phyloP scores from a whole-genome alignment of 768 basidiomycete genomes.

The Pluteus cervinus region DNA sequence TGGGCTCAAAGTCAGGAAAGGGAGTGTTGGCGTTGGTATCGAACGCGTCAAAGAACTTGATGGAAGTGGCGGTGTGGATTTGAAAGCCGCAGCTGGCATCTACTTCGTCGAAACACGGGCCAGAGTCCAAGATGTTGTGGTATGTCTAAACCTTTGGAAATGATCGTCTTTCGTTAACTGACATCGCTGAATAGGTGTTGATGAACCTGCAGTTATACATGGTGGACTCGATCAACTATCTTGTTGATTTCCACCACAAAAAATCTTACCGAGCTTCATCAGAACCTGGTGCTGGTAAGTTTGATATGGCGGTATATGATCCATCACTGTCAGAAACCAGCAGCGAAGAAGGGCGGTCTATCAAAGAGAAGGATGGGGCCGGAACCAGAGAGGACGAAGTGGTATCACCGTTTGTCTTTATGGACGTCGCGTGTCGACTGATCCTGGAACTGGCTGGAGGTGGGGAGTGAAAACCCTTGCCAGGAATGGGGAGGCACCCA shows the following conservation, averaged over 20 bases:
- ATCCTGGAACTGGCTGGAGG: slow-evolving; percentile 89
- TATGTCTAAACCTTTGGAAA: too few relatives aligned
- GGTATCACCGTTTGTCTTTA: slow-evolving; percentile 88
- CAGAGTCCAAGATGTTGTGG: slow-evolving; percentile 86
- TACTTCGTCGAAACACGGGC: slow-evolving; percentile 95
- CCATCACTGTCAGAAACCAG: slow-evolving; percentile 41
- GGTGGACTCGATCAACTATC: slow-evolving; percentile 92
- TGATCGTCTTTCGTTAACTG: slow-evolving; percentile 1
- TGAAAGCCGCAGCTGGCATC: slow-evolving; percentile 67
- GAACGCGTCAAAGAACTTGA: slow-evolving; percentile 62
- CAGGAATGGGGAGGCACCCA: too few relatives aligned
- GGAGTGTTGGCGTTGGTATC: slow-evolving; percentile 32
- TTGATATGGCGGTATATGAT: slow-evolving; percentile 58
- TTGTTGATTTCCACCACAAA: slow-evolving; percentile 98
- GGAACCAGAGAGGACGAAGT: slow-evolving; percentile 51
- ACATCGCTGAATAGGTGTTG: slow-evolving; percentile 50
- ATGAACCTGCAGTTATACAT: slow-evolving; percentile 98
- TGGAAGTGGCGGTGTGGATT: slow-evolving; percentile 51
- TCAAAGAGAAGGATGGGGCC: slow-evolving; percentile 44
- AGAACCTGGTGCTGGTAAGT: slow-evolving; percentile 63
- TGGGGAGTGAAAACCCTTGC: slow-evolving; percentile 18
- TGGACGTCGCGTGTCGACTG: slow-evolving; percentile 91
- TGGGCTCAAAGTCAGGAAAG: slow-evolving; percentile 33
- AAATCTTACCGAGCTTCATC: slow-evolving; percentile 80
- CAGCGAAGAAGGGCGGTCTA: slow-evolving; percentile 51